Percentiles rank a stretch among this genome's conserved stretches.
phyloP scores from a whole-genome alignment of 2,329 filamentous ascomycete genomes.

The Lachnellula suecica region DNA sequence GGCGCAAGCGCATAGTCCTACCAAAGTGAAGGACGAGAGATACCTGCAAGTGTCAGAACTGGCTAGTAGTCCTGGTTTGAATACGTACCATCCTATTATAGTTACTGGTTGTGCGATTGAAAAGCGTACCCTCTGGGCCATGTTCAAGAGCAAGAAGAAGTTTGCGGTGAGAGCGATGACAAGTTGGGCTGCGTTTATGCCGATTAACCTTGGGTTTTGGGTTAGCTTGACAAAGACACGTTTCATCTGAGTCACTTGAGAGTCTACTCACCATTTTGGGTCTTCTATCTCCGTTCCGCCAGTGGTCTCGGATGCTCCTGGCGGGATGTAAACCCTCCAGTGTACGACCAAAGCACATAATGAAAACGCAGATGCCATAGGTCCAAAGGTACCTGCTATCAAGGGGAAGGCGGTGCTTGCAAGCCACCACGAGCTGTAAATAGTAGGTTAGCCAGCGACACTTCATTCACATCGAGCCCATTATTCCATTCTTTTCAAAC shows the following conservation, averaged over 20 bases:
- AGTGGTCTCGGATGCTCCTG: slow-evolving; percentile 48
- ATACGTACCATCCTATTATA: slow-evolving; percentile 69
- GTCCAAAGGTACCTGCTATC: slow-evolving; percentile 79
- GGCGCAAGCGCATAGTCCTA: slow-evolving; percentile 65
- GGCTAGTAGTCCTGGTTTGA: slow-evolving; percentile 34
- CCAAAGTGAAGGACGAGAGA: slow-evolving; percentile 62
- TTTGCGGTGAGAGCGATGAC: slow-evolving; percentile 77
- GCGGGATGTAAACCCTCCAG: slow-evolving; percentile 64
- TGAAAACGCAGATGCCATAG: slow-evolving; percentile 83
- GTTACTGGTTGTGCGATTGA: slow-evolving; percentile 80
- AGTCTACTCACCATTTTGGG: slow-evolving; percentile 62
- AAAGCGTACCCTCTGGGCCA: slow-evolving; percentile 77
- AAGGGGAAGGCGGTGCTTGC: slow-evolving; percentile 69
- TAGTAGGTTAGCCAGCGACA: neutral
- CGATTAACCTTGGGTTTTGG: slow-evolving; percentile 55
- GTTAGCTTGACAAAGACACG: neutral
- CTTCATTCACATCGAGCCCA: neutral
- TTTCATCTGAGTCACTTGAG: neutral
- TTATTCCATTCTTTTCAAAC: too few species aligned
- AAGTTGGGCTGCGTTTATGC: slow-evolving; percentile 76
- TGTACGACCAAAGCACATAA: slow-evolving; percentile 81
- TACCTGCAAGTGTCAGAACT: slow-evolving; percentile 38
- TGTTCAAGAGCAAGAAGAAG: slow-evolving; percentile 80
- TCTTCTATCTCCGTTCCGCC: slow-evolving; percentile 62
- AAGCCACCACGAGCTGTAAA: slow-evolving; percentile 53